Conservation (phyloP, 257 asterid genomes). For the Eucommia ulmoides region DNA sequence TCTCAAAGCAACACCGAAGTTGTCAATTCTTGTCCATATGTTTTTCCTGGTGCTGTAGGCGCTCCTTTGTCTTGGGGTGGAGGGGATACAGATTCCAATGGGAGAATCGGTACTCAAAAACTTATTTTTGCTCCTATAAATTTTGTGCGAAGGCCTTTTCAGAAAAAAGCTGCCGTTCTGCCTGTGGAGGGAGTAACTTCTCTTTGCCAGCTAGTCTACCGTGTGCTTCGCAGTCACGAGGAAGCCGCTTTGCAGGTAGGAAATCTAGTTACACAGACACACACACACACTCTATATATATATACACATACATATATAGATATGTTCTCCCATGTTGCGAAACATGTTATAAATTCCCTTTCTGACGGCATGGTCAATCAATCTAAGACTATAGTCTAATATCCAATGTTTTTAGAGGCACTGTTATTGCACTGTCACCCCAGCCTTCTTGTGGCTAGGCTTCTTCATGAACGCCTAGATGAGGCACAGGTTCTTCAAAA, state of each 20-base stretch:
- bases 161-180: constrained; percentile 60
- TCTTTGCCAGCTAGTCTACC: constrained; percentile 59
- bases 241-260: constrained; percentile 83
- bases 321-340: too few species aligned
- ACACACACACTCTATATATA: too few species aligned
- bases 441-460: too few species aligned
- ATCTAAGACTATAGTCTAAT: too few species aligned
- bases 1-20: constrained; percentile 62
- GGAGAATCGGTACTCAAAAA: constrained; percentile 22
- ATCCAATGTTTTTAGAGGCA: too few species aligned
- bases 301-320: too few species aligned
- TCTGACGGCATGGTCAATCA: too few species aligned
- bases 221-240: constrained; percentile 53
- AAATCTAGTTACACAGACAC: too few species aligned
- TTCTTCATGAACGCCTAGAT: too few species aligned
- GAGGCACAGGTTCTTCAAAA: too few species aligned
- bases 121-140: constrained; percentile 47
- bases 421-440: too few species aligned
- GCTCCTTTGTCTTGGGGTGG: constrained; percentile 55
- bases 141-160: constrained; percentile 61
- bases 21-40: constrained; percentile 83
- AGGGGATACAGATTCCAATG: constrained; percentile 24
- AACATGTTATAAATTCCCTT: too few species aligned
- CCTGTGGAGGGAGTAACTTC: constrained; percentile 79
- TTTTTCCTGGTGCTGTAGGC: constrained; percentile 56